Base-by-base conservation (phyloP, 768 basidiomycete species). In the Coprinopsis marcescibilis region DNA sequence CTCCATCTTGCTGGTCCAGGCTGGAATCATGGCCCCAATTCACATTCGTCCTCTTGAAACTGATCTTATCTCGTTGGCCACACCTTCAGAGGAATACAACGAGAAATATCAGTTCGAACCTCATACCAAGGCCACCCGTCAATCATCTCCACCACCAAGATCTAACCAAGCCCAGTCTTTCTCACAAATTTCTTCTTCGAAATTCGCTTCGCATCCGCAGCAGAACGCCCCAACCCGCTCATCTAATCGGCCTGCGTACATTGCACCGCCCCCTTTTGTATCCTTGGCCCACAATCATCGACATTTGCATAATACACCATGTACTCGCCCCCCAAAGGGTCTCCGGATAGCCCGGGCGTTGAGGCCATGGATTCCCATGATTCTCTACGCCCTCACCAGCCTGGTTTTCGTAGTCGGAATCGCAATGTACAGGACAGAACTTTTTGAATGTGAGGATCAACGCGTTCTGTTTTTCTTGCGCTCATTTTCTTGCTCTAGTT, bases 341-440 rank as follows among this genome's bases (percentile, higher is more conserved):
- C 66, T 76, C 32, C 73, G 80, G 53, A 77, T 78, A 74, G 65
- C 67, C 54, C 77, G 75, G 52, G 64, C 77, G n/a, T 54, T 88
- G 52, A 77, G 75, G 52, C 79, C 86, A 42, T 92, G 86, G 85
- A 63, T 83, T 21, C 90, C 90, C 29, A 65, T 92, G 47, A 73
- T 89, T 48, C 60, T 82, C 43, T 96, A 93, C 68, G 78, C 74
- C 14, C 68, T 83, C 5, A 91, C 89, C 26, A 90, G 75, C 52
- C 69, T 92, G 27, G 81, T 75, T 11, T 90, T 95, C 55, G 58
- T 93, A 27, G 64, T 84, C 38, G 88, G 85, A n/a, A 80, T 93
- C 58, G 84, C 81, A 26, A 80, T 90, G 53, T 94, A 85, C 77
- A 83, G 81, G 64, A 75, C 76, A 17, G 79, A 95, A 59, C 73